phyloP scores from a whole-genome alignment of 2,329 filamentous ascomycete species.

The Monosporascus sp. region DNA sequence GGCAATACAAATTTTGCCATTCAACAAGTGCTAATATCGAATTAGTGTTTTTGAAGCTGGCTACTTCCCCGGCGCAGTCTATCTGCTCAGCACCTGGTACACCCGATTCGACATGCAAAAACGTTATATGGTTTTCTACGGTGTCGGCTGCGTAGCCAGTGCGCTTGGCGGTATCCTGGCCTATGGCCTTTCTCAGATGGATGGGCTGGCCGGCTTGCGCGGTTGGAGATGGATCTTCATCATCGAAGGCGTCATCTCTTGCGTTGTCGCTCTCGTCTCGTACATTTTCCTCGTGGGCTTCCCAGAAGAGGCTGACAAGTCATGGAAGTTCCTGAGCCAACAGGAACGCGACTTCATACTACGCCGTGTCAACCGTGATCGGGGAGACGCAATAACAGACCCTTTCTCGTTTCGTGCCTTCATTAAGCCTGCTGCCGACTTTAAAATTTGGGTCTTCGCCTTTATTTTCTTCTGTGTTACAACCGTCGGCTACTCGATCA shows the following conservation, averaged over 20 bases:
- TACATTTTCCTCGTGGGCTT: conserved; percentile 62
- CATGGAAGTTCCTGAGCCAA: conserved; percentile 48
- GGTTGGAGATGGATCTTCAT: conserved; percentile 48
- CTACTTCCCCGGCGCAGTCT: conserved; percentile 50
- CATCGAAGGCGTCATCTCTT: conserved; percentile 41
- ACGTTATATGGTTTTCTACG: conserved; percentile 36
- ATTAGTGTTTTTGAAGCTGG: conserved; percentile 48
- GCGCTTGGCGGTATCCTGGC: conserved; percentile 23
- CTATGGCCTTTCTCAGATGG: conserved; percentile 31
- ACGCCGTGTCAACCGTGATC: conserved; percentile 50
- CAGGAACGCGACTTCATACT: conserved; percentile 51
- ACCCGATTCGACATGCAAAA: conserved; percentile 61
- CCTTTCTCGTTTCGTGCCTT: no score
- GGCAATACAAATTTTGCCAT: no score
- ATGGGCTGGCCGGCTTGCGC: conserved; percentile 36
- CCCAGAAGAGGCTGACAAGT: conserved; percentile 49
- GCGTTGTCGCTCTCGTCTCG: conserved; percentile 35
- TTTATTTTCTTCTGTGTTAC: neutral
- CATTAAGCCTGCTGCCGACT: neutral
- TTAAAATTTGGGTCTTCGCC: conserved; percentile 6
- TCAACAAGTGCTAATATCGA: no score
- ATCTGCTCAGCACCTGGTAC: conserved; percentile 64
- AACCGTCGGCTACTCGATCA: neutral
- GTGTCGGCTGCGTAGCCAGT: conserved; percentile 23
- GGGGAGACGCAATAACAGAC: conserved; percentile 39